A percentile compares a stretch with the other conserved stretches of the same genome.
Evolutionary conservation across 2,329 filamentous ascomycete species (phyloP).

Genomic region (Ophiosphaerella herpotricha): DNA sequence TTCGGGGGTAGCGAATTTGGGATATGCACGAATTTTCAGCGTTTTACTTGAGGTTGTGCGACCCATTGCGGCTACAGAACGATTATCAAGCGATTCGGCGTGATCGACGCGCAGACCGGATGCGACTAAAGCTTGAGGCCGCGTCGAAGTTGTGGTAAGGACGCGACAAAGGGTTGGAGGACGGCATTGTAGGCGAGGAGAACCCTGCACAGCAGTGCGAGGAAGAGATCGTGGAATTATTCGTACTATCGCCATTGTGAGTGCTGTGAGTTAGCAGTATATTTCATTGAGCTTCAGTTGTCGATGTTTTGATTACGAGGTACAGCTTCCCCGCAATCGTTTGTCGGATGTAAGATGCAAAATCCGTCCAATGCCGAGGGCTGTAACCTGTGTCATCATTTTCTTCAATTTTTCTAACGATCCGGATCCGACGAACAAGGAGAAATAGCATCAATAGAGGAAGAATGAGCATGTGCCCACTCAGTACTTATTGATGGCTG

Average conservation of each 20-base stretch:
- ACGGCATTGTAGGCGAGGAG: neutral
- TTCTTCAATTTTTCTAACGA: too few relatives aligned
- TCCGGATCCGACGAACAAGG: too few relatives aligned
- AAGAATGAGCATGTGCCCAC: too few relatives aligned
- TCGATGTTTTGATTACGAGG: neutral
- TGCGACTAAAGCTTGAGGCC: slow-evolving; percentile 21
- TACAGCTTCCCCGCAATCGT: slow-evolving; percentile 8
- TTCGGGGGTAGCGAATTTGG: slow-evolving; percentile 44
- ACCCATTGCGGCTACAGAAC: slow-evolving; percentile 52
- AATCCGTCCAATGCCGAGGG: neutral
- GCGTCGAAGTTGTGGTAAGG: slow-evolving; percentile 16
- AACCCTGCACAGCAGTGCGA: neutral
- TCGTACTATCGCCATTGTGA: slow-evolving; percentile 13
- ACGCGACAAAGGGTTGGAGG: slow-evolving; percentile 1
- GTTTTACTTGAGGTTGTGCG: slow-evolving; percentile 52
- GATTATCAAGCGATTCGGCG: slow-evolving; percentile 48
- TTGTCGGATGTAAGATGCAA: slow-evolving; percentile 7
- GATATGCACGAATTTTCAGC: slow-evolving; percentile 54
- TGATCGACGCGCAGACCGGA: slow-evolving; percentile 30
- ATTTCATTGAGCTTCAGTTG: neutral
- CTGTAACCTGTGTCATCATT: too few relatives aligned
- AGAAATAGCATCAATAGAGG: too few relatives aligned
- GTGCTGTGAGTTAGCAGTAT: slow-evolving; percentile 4
- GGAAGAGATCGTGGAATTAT: neutral
- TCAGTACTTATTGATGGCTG: too few relatives aligned